Base-by-base conservation (phyloP, 805 yeast species). In the Danielia reshetovae region DNA sequence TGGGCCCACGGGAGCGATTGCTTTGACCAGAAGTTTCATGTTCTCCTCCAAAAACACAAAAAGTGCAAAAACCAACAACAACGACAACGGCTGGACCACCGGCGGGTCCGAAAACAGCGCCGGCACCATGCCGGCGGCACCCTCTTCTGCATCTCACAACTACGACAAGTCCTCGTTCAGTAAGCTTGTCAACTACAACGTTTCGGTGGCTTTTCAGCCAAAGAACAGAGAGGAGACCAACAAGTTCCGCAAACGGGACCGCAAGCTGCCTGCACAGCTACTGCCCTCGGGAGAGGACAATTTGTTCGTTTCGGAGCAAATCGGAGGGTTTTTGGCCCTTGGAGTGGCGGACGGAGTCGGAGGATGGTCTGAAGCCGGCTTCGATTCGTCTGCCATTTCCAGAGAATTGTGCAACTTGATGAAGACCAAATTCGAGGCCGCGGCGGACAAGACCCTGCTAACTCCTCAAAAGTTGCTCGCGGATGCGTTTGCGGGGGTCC, bases 291-390 rank as follows among this genome's bases (percentile, higher is more conserved):
- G 94, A 4, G 94, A 85, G 52, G 94, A 85, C 52, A 84, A 81
- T 52, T 78, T 70, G 48, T 77, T 84, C 38, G 65, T 79, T 18
- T 68, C 76, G 7, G 58, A 58, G 15, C 61, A 61, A 18, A 18
- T 15, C 1, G 61, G 62, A 32, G 68, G 71, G 3, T 60, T 59
- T 18, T 42, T 81, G 0, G 75, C 82, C 4, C 70, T 79, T n/a
- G 94, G 90, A 15, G 93, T 85, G 3, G 83, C 96, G 5, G 98
- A 90, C 61, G 98, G 98, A 10, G 97, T 93, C 4, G 97, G 97
- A 11, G 97, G 97, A 3, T 90, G 97, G 97, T 75, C 85, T 1
- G 93, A 85, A 41, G 81, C 85, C 30, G 97, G 97, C 0, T 83
- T 78, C 49, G 96, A 90, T 56, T 85, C 96, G 2, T 75, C 87